Evolutionary conservation across 768 basidiomycete species (phyloP).

Genomic region (Tricholoma hemisulphureum): DNA sequence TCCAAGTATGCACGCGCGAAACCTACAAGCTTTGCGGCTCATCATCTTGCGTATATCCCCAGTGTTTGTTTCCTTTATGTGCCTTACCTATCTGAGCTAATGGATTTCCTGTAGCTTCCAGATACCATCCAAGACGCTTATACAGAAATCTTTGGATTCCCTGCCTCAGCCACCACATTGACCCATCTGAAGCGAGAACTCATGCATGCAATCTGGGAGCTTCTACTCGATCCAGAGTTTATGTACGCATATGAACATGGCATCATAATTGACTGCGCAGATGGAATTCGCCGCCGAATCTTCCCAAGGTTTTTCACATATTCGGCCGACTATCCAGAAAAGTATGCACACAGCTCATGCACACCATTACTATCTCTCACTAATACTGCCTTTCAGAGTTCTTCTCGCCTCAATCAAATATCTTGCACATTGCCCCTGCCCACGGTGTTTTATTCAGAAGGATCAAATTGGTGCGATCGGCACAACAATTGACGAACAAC

Average conservation of each 20-base stretch:
- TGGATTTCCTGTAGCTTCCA: conserved; percentile 9
- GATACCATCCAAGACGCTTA: conserved; percentile 21
- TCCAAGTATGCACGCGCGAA: conserved; percentile 36
- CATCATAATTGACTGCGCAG: neutral
- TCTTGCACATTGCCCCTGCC: neutral
- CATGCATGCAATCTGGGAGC: conserved; percentile 11
- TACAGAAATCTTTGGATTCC: neutral
- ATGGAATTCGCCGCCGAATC: neutral
- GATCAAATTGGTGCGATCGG: neutral
- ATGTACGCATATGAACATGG: conserved; percentile 11
- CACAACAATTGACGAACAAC: neutral
- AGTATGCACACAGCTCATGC: conserved; percentile 1
- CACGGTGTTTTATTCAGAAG: neutral
- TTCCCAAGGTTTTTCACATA: conserved; percentile 4
- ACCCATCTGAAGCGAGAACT: conserved; percentile 4
- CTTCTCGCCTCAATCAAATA: conserved; percentile 7
- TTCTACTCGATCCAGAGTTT: conserved; percentile 10
- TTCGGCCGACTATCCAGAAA: conserved; percentile 10
- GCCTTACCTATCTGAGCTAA: neutral
- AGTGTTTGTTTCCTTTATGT: conserved; percentile 21
- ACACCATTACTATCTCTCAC: neutral
- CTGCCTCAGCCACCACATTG: conserved; percentile 19
- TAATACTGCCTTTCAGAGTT: neutral
- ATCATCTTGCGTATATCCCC: conserved; percentile 41
- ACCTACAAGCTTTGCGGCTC: conserved; percentile 27